Conservation (phyloP, 352 stramenopile genomes). For the Pythium periplocum region DNA sequence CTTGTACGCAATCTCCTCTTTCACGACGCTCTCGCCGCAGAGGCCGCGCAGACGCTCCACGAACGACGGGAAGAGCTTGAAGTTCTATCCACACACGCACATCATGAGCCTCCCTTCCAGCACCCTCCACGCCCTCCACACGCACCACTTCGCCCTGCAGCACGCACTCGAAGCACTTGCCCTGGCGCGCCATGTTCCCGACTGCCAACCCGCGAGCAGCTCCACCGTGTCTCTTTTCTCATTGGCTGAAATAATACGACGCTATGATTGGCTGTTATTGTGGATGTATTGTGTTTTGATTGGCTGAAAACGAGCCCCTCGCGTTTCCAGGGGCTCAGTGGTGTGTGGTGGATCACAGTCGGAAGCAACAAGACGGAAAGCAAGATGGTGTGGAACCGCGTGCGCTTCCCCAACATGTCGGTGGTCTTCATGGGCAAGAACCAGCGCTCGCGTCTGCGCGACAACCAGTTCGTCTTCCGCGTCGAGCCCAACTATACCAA, state of each 20-base stretch:
- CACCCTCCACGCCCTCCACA: background rate
- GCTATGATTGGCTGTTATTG: too few species aligned
- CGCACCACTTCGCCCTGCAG: conserved; percentile 78
- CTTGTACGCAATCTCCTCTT: conserved; percentile 87
- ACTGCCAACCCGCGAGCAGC: too few species aligned
- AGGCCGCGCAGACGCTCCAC: conserved; percentile 72
- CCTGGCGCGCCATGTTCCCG: conserved; percentile 42
- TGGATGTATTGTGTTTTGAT: background rate
- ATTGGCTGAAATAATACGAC: conserved; percentile 19
- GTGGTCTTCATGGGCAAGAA: conserved; percentile 87
- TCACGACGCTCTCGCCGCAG: conserved; percentile 78
- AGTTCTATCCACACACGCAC: conserved; percentile 37
- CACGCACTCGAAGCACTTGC: conserved; percentile 82
- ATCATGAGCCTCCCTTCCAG: background rate
- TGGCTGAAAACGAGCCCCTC: conserved; percentile 14
- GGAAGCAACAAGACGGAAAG: too few species aligned
- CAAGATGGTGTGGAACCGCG: conserved; percentile 80
- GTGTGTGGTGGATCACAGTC: too few species aligned
- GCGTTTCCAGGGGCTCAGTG: background rate
- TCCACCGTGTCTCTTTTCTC: background rate
- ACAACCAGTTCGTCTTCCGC: conserved; percentile 90
- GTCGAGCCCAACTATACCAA: conserved; percentile 96
- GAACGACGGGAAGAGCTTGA: conserved; percentile 78
- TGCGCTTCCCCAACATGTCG: conserved; percentile 87
- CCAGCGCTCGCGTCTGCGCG: conserved; percentile 56